phyloP scores from a whole-genome alignment of 129 eudicot genomes.

The Mikania micrantha region DNA sequence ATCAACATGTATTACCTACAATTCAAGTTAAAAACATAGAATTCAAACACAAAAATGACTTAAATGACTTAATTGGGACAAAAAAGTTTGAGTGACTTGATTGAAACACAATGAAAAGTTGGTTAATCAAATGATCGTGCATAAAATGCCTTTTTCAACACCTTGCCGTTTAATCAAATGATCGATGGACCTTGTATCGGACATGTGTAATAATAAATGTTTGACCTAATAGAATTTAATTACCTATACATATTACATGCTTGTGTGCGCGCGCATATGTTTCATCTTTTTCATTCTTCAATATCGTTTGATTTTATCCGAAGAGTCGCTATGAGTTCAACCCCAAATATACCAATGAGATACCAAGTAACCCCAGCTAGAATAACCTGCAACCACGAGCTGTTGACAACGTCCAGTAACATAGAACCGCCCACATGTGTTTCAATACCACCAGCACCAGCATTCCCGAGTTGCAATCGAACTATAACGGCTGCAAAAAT shows the following conservation, averaged over 20 bases:
- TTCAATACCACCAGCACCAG: constrained; percentile 34
- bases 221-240: constrained; percentile 12
- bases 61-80: no score
- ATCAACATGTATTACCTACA: no score
- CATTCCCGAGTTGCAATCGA: constrained; percentile 39
- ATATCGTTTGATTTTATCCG: constrained; percentile 25
- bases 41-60: no score
- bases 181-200: background rate
- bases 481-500: constrained; percentile 47
- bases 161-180: background rate
- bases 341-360: constrained; percentile 45
- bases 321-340: constrained; percentile 42
- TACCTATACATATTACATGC: constrained; percentile 10
- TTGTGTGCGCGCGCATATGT: background rate
- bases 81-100: no score
- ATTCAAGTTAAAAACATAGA: no score
- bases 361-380: constrained; percentile 80
- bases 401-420: constrained; percentile 57
- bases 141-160: background rate
- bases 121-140: no score
- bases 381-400: constrained; percentile 63
- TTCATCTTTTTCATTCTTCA: constrained; percentile 12
- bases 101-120: no score
- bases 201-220: background rate
- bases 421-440: constrained; percentile 63